Evolutionary conservation across 2,329 filamentous ascomycete species (phyloP).

Genomic region (Metarhizium brunneum): DNA sequence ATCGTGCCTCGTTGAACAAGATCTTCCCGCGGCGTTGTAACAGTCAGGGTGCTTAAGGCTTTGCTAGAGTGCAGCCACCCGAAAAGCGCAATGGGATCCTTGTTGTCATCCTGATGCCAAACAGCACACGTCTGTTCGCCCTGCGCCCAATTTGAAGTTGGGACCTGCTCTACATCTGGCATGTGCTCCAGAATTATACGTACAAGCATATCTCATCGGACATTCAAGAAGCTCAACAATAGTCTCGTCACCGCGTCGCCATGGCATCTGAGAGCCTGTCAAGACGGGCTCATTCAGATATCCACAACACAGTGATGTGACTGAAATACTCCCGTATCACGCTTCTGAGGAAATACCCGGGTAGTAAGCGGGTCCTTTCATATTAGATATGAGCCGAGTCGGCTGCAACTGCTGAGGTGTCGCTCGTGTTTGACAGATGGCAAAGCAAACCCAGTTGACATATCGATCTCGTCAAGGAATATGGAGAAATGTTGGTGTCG

Average conservation of each 20-base stretch:
- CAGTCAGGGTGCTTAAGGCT: neutral
- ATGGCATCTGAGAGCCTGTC: neutral
- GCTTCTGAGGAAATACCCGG: neutral
- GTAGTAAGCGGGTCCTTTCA: constrained; percentile 4
- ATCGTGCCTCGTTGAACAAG: neutral
- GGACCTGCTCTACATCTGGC: neutral
- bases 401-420: constrained; percentile 4
- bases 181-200: no score
- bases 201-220: no score
- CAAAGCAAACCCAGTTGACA: constrained; percentile 4
- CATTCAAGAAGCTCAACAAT: neutral
- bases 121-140: neutral
- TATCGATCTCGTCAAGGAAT: neutral
- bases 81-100: neutral
- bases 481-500: constrained; percentile 1
- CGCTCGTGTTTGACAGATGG: constrained; percentile 5
- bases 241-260: neutral
- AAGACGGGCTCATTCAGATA: neutral
- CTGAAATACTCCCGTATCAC: constrained; percentile 3
- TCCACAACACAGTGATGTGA: neutral
- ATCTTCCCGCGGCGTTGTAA: neutral
- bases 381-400: constrained; percentile 2
- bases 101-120: neutral
- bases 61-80: neutral
- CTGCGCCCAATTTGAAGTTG: neutral